A percentile compares a stretch with the other conserved stretches of the same genome.
Evolutionary conservation across 192 early-diverging fungal genomes (phyloP).

Genomic region (Coemansia sp.): DNA sequence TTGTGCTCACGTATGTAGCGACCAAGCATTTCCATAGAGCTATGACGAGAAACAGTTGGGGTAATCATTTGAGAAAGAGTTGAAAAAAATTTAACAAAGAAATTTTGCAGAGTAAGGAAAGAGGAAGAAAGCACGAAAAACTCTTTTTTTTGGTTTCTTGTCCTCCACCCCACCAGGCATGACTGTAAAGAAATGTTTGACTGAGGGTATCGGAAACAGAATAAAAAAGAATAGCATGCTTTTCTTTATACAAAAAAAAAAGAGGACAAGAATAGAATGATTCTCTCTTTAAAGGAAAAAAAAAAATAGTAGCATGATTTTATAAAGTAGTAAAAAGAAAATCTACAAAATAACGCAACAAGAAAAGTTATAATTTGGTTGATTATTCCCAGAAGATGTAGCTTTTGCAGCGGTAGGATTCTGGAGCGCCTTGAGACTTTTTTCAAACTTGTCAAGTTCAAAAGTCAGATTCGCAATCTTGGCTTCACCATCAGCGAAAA

Average conservation of each 20-base stretch:
- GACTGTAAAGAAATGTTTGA: no score
- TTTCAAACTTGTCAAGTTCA: not conserved
- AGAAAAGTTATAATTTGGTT: not conserved
- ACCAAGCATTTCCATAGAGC: not conserved
- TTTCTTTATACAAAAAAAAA: not conserved
- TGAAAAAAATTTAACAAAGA: no score
- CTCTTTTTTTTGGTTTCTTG: no score
- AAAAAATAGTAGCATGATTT: not conserved
- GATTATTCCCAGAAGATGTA: no score
- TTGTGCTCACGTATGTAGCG: not conserved
- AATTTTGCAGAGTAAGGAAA: no score
- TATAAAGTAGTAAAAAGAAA: not conserved
- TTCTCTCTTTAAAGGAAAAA: no score
- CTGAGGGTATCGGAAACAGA: no score
- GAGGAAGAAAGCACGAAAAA: not conserved
- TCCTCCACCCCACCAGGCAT: no score
- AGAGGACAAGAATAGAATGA: not conserved
- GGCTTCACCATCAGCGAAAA: not conserved
- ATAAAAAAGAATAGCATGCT: no score
- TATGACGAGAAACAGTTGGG: not conserved
- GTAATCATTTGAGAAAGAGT: not conserved
- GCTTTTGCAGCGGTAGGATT: not conserved
- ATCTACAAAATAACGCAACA: constrained; percentile 8
- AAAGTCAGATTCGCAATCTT: not conserved
- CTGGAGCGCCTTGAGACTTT: not conserved